Evolutionary conservation across 371 early-diverging fungal species (phyloP).

Genomic region (Homolaphlyctis polyrhiza): DNA sequence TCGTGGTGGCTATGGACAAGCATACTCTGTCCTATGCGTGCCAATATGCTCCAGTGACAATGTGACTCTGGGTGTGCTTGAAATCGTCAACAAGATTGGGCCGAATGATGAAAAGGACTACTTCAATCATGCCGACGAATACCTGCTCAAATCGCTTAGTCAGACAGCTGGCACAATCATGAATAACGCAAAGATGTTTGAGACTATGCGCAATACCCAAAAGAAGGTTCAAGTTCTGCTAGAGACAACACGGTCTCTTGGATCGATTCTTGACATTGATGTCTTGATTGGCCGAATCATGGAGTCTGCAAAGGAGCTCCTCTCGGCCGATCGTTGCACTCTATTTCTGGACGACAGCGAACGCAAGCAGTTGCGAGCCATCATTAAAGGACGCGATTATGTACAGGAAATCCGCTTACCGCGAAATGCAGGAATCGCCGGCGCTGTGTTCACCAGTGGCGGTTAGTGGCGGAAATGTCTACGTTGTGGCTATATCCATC

Average conservation of each 20-base stretch:
- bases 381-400: constrained; percentile 30
- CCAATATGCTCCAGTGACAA: constrained; percentile 27
- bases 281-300: constrained; percentile 35
- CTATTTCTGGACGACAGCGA: constrained; percentile 30
- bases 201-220: constrained; percentile 32
- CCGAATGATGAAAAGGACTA: constrained; percentile 13
- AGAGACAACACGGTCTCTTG: constrained; percentile 36
- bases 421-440: constrained; percentile 35
- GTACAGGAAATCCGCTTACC: constrained; percentile 36
- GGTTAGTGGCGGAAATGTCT: constrained; percentile 10
- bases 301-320: constrained; percentile 39
- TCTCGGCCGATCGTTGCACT: constrained; percentile 36
- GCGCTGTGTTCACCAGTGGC: constrained; percentile 30
- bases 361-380: constrained; percentile 25
- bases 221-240: constrained; percentile 43
- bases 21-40: constrained; percentile 22
- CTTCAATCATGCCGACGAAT: constrained; percentile 36
- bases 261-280: constrained; percentile 31
- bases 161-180: constrained; percentile 29
- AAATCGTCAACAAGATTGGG: constrained; percentile 35
- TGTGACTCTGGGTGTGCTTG: constrained; percentile 28
- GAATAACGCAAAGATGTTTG: constrained; percentile 30
- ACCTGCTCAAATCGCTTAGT: constrained; percentile 22
- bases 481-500: neutral
- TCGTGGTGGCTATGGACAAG: constrained; percentile 8